Base-by-base conservation (phyloP, 805 yeast species). In the Kodamaea jinghongensis region DNA sequence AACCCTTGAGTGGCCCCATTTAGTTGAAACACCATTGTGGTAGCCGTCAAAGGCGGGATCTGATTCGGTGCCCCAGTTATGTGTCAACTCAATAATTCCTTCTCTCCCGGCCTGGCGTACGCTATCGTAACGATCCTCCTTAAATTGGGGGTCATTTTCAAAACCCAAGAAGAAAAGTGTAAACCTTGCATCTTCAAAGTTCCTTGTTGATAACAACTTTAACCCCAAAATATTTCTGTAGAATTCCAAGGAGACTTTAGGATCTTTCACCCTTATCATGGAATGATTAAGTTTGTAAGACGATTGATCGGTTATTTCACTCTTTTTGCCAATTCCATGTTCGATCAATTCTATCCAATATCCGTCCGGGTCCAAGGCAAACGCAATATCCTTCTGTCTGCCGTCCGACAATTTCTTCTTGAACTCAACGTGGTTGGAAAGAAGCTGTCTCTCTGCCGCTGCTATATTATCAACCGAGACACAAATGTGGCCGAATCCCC, bases 401-500 rank as follows among this genome's bases (percentile, higher is more conserved):
- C 99, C 99, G 57, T 91, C 98, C 28, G 77, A 62, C 48, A 90
- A 70, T 56, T 72, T 85, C 72, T 91, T 93, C 65, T 90, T 78
- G 71, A 91, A 91, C 34, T 63, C 58, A 40, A 84, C 96, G 14
- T 83, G 85, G 31, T 71, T 67, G 1, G 63, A 59, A 46, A 83
- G 76, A 43, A 90, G 70, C 17, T 67, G 59, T 26, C 65, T 63
- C 61, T 91, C 87, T 5, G 80, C 67, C 8, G 59, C 74, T 39
- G 65, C 79, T 41, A 91, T 77, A 63, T 90, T 82, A 49, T 87
- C 86, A 11, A 89, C 96, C 2, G 96, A 73, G 49, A 91, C 65
- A 63, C 96, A 87, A 42, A 89, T 80, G 63, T 93, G 99, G 15
- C 99, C 98, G 56, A 90, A 93, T 0, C 98, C 98, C 48, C 91